phyloP scores from a whole-genome alignment of 176 grass and related monocot species.

The Oryza coarctata region DNA sequence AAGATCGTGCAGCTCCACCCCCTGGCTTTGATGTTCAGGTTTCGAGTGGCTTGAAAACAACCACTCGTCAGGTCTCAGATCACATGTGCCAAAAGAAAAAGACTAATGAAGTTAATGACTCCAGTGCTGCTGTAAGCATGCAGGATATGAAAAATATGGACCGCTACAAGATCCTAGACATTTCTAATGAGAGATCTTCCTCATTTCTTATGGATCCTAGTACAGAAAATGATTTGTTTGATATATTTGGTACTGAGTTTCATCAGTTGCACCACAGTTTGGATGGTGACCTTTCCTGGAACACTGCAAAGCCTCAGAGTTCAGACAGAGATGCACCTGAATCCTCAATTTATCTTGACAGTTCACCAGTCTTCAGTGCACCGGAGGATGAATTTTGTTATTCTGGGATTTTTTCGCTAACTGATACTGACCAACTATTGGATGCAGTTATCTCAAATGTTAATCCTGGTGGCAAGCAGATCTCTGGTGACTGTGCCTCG shows the following conservation, averaged over 20 bases:
- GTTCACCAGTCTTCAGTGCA: constrained; percentile 34
- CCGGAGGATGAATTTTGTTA: constrained; percentile 46
- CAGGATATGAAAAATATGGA: constrained; percentile 42
- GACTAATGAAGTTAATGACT: constrained; percentile 38
- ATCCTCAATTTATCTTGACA: constrained; percentile 36
- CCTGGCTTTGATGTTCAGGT: constrained; percentile 30
- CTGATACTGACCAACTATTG: constrained; percentile 69
- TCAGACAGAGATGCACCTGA: constrained; percentile 46
- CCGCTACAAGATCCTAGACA: constrained; percentile 25
- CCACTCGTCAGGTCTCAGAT: constrained; percentile 32
- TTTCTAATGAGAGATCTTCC: constrained; percentile 25
- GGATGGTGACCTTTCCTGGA: constrained; percentile 47
- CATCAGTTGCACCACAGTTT: constrained; percentile 39
- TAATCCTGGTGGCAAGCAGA: constrained; percentile 58
- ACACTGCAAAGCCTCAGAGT: constrained; percentile 27
- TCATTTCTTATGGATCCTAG: constrained; percentile 36
- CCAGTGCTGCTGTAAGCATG: constrained; percentile 35
- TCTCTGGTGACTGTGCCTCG: constrained; percentile 51
- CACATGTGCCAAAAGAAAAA: constrained; percentile 32
- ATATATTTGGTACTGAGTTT: constrained; percentile 57
- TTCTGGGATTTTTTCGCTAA: constrained; percentile 58
- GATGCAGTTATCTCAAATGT: constrained; percentile 71
- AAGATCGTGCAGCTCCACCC: constrained; percentile 34
- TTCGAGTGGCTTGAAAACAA: constrained; percentile 44
- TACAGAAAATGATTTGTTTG: constrained; percentile 64